Evolutionary conservation across 371 early-diverging fungal genomes (phyloP), one percentile per base, ranked within the genome.

Genomic region (Apophysomyces trapeziformis): DNA sequence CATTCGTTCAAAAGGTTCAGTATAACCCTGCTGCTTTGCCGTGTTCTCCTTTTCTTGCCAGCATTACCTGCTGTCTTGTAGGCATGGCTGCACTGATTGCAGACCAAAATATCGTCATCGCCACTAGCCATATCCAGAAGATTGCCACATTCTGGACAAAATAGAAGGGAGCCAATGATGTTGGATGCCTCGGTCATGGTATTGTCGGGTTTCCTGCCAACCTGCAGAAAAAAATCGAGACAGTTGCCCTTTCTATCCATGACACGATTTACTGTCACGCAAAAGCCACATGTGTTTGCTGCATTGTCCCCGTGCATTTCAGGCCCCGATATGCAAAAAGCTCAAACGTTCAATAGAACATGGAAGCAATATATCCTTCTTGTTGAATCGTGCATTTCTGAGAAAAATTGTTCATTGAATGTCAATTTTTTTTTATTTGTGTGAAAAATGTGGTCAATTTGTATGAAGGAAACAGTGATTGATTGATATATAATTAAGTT

Each of bases 121-220:
- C 77, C 82, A 35, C 88, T 90, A 4, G 94, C 92, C 67, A 87
- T 85, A 78, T 96, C 96, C 16, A 97, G 85, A 45, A 96, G 82
- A 69, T 92, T 90, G 50, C 94, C 94, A 75, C 96, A 96, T 68
- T 89, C 89, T 36, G 88, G 86, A 74, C 97, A 96, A 70, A 96
- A 96, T 44, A 92, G 85, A 63, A 92, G 87, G 1, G 90, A 90
- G 65, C 89, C 89, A 62, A 84, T 81, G 32, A 76, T 69, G 54
- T 77, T 77, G 36, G 73, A 69, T 50, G n/a, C 21, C 18, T 50
- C 54, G 21, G 54, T 50, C 54, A 50, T 50, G 21, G 8, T 50
- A 21, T 7, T 18, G 9, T n/a, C 54, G 54, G 16, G 54, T 50
- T 50, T 50, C 21, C 9, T 8, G 21, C 21, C 11, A 16, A 50